Percentiles rank a stretch among this genome's conserved stretches.
These are phyloP conservation scores for Amauroascus niger DNA, from an alignment of 2,329 filamentous ascomycete species.

Conservation along the genomic window DNA sequence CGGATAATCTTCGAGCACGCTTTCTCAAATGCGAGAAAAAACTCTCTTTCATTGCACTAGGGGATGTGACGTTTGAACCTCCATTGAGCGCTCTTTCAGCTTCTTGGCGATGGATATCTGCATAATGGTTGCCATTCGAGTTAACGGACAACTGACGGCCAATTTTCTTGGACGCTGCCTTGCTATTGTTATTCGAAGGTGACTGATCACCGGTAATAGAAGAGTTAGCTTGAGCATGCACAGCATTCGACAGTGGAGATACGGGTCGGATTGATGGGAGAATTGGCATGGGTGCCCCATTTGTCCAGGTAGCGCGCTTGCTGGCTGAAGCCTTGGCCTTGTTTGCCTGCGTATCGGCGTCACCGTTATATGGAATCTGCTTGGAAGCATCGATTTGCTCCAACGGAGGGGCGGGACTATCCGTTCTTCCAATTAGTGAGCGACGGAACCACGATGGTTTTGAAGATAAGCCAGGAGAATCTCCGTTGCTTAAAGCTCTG, in stretches of 20 bases:
- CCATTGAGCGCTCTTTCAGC: constrained; percentile 85
- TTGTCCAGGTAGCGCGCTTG: constrained; percentile 91
- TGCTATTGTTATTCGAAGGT: constrained; percentile 41
- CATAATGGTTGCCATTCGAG: constrained; percentile 86
- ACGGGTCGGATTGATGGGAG: constrained; percentile 89
- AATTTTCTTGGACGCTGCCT: constrained; percentile 70
- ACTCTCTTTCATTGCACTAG: constrained; percentile 67
- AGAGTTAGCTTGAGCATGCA: constrained; percentile 76
- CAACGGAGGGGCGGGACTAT: constrained; percentile 53
- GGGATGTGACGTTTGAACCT: constrained; percentile 62
- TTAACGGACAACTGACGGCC: constrained; percentile 86
- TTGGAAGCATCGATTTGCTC: constrained; percentile 26
- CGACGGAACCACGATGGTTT: constrained; percentile 97
- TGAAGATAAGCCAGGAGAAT: constrained; percentile 52
- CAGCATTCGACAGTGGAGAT: constrained; percentile 88
- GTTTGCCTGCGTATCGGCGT: constrained; percentile 33
- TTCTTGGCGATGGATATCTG: constrained; percentile 80
- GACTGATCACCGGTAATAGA: constrained; percentile 39
- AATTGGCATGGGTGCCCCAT: constrained; percentile 87
- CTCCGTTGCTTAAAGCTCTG: constrained; percentile 55
- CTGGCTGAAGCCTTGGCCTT: constrained; percentile 45
- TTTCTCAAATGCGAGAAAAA: constrained; percentile 98
- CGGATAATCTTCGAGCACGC: constrained; percentile 81
- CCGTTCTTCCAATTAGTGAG: constrained; percentile 74
- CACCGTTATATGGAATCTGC: constrained; percentile 1